These are phyloP conservation scores for Hanseniaspora lachancei DNA, from an alignment of 805 yeast species.

Conservation along the genomic window DNA sequence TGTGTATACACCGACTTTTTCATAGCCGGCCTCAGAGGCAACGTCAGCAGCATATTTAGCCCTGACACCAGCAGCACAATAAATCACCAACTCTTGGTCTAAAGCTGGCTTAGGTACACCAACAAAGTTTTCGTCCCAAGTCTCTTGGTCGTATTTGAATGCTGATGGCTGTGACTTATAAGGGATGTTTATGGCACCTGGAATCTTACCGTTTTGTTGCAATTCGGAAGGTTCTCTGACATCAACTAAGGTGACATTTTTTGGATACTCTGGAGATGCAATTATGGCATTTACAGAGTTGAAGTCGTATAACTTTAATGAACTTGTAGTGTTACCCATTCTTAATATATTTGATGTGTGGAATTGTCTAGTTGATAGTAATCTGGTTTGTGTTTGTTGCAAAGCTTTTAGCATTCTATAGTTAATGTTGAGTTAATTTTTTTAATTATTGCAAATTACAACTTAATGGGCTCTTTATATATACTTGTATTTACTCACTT, in stretches of 20 bases:
- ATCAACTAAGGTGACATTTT: conserved; percentile 51
- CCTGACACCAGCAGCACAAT: conserved; percentile 88
- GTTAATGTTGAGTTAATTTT: no score
- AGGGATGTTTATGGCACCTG: conserved; percentile 77
- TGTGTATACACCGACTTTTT: conserved; percentile 66
- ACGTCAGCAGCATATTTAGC: conserved; percentile 81
- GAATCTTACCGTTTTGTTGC: conserved; percentile 55
- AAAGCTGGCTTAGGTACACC: conserved; percentile 58
- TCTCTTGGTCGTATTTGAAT: conserved; percentile 61
- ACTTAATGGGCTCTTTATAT: neutral
- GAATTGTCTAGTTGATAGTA: neutral
- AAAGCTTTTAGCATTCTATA: neutral
- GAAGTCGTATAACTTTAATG: conserved; percentile 32
- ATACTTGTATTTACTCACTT: neutral
- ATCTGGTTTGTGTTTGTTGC: neutral
- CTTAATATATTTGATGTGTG: conserved; percentile 12
- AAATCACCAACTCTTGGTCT: conserved; percentile 67
- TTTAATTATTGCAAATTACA: no score
- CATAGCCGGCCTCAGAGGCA: conserved; percentile 81
- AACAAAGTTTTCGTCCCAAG: conserved; percentile 69
- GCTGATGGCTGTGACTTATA: conserved; percentile 89
- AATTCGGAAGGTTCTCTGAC: conserved; percentile 85
- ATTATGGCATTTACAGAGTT: conserved; percentile 38
- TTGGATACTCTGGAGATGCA: conserved; percentile 31
- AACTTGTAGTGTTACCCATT: conserved; percentile 28